Conservation (phyloP, 75 land plant species). For the Gnetum montanum region DNA sequence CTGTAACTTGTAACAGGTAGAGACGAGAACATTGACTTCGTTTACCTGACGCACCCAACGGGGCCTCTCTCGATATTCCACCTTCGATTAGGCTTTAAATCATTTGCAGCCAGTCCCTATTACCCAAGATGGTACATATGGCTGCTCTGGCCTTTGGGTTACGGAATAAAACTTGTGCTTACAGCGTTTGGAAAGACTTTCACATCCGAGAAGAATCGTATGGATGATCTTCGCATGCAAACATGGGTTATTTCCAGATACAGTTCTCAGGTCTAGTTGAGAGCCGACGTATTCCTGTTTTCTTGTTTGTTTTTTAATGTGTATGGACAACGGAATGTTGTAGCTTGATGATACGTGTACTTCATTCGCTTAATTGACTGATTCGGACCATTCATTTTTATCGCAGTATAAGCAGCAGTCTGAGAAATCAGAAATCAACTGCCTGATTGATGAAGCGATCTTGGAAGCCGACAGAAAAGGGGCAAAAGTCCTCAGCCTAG, state of each 20-base stretch:
- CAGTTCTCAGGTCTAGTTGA: conserved; percentile 59
- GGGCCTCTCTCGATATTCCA: conserved; percentile 61
- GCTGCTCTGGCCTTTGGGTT: conserved; percentile 48
- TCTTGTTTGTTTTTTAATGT: no score
- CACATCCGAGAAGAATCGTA: conserved; percentile 33
- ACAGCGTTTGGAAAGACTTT: conserved; percentile 36
- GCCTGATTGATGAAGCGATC: no score
- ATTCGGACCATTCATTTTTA: no score
- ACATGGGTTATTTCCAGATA: conserved; percentile 74
- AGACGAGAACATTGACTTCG: conserved; percentile 40
- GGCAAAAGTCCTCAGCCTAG: no score
- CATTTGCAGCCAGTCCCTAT: conserved; percentile 52
- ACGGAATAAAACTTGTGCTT: conserved; percentile 23
- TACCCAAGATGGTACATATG: conserved; percentile 41
- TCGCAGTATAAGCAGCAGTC: no score
- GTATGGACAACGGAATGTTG: no score
- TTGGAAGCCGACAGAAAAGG: no score
- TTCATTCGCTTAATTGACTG: no score
- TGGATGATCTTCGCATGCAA: conserved; percentile 40
- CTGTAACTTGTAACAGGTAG: conserved; percentile 14
- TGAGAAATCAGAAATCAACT: no score
- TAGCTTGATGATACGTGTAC: background rate
- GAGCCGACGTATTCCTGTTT: no score
- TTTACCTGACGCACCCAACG: conserved; percentile 65
- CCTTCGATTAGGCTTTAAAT: conserved; percentile 40